Evolutionary conservation across 768 basidiomycete genomes (phyloP), one percentile per base, ranked within the genome.

Genomic region (Saitozyma sp.): DNA sequence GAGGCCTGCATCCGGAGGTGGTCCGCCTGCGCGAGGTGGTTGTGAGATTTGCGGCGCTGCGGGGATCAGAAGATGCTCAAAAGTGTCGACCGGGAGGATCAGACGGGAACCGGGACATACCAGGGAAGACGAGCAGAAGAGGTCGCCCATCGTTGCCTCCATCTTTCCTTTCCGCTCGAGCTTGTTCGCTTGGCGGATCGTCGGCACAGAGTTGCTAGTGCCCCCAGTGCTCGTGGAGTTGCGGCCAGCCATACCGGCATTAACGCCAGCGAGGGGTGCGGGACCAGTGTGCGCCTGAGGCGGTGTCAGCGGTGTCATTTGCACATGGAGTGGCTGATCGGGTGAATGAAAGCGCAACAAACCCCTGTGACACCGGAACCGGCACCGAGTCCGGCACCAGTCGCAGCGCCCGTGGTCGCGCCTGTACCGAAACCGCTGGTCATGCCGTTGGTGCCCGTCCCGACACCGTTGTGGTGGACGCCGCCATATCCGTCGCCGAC

Each of bases 1-100:
- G 58, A 59, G 40, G 68, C 68, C 48, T 69, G 68, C 61, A 63
- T 63, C 17, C 54, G 51, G 11, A 66, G 61, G 16, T 66, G 64
- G 45, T 66, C 63, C 9, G 66, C 66, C 45, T 68, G 62, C 8
- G 66, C 62, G 4, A 61, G 54, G 54, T 68, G 66, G 11, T 50
- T 51, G 50, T 54, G 52, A 0, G 58, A 54, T 50, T 68, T 68
- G 20, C 64, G 58, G 58, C 62, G 53, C 64, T 66, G 43, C 49
- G 2, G 13, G n/a, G 19, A 57, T n/a, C 17, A 46, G 29, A 6
- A 17, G 17, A 19, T 13, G 49, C 46, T 59, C 58, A 50, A 6
- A 41, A 3, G 19, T 16, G 3, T n/a, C 10, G 16, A 20, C 16
- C 3, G 29, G 9, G 29, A 29, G 2, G 29, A 29, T 29, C 29